Evolutionary conservation across 2,329 filamentous ascomycete species (phyloP).

Genomic region (Phoma sp.): DNA sequence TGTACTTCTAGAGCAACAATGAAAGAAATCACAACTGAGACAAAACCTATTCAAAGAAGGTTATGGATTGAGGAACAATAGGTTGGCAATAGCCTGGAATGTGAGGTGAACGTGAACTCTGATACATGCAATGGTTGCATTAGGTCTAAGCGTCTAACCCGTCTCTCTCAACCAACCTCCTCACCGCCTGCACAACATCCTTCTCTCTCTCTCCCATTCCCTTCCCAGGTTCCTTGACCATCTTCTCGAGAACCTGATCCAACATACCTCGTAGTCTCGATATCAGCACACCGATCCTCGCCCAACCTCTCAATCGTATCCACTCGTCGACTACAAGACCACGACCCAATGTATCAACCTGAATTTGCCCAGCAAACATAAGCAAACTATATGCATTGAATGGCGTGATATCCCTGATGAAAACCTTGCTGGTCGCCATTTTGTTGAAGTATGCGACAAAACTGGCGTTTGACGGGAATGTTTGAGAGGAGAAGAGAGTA

Average conservation of each 20-base stretch:
- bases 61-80: too few species aligned
- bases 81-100: too few species aligned
- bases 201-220: conserved; percentile 59
- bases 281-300: conserved; percentile 89
- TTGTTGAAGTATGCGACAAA: conserved; percentile 93
- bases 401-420: conserved; percentile 88
- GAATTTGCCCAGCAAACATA: conserved; percentile 84
- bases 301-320: conserved; percentile 88
- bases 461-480: conserved; percentile 74
- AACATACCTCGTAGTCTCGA: conserved; percentile 84
- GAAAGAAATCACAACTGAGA: too few species aligned
- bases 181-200: conserved; percentile 78
- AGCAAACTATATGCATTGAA: conserved; percentile 90
- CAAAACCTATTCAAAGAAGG: too few species aligned
- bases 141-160: conserved; percentile 70
- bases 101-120: neutral
- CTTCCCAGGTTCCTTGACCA: conserved; percentile 76
- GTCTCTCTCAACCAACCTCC: conserved; percentile 85
- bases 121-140: neutral
- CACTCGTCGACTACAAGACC: conserved; percentile 92
- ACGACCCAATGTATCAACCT: conserved; percentile 84
- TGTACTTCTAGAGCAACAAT: too few species aligned
- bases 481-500: conserved; percentile 82
- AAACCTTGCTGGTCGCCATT: conserved; percentile 91
- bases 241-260: conserved; percentile 80